These are phyloP conservation scores for Phialophora chinensis DNA, from an alignment of 2,329 filamentous ascomycete genomes.

Conservation along the genomic window DNA sequence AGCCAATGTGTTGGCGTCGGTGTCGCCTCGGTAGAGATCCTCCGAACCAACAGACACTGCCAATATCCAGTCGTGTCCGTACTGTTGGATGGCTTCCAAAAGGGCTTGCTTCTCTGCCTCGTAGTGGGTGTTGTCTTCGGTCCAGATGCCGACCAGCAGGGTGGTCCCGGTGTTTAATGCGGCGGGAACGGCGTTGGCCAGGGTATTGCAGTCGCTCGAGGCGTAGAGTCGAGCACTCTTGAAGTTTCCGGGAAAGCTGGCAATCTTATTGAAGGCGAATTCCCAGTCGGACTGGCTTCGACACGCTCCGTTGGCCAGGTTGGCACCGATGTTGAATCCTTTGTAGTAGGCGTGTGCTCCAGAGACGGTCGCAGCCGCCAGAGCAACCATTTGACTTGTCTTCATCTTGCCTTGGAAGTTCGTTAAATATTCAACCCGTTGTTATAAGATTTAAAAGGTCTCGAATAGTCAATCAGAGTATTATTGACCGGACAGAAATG, in stretches of 20 bases:
- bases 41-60: constrained; percentile 71
- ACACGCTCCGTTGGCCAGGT: constrained; percentile 41
- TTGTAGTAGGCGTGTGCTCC: constrained; percentile 40
- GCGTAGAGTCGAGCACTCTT: constrained; percentile 42
- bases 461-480: not conserved
- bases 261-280: constrained; percentile 40
- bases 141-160: constrained; percentile 70
- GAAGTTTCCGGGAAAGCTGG: constrained; percentile 41
- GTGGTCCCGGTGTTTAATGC: constrained; percentile 66
- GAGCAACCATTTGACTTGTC: constrained; percentile 35
- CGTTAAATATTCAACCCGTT: not conserved
- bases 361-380: constrained; percentile 24
- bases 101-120: constrained; percentile 66
- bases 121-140: constrained; percentile 56
- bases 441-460: not conserved
- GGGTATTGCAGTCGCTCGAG: constrained; percentile 54
- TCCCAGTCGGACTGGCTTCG: constrained; percentile 42
- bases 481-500: not conserved
- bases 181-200: constrained; percentile 59
- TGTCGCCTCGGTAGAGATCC: constrained; percentile 67
- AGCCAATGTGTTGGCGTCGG: constrained; percentile 49
- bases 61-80: constrained; percentile 65
- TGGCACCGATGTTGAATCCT: constrained; percentile 43
- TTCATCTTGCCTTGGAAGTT: constrained; percentile 20
- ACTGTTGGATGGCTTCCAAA: constrained; percentile 60